Evolutionary conservation across 164 flowering plant genomes (phyloP).

Genomic region (Umbilicus rupestris): DNA sequence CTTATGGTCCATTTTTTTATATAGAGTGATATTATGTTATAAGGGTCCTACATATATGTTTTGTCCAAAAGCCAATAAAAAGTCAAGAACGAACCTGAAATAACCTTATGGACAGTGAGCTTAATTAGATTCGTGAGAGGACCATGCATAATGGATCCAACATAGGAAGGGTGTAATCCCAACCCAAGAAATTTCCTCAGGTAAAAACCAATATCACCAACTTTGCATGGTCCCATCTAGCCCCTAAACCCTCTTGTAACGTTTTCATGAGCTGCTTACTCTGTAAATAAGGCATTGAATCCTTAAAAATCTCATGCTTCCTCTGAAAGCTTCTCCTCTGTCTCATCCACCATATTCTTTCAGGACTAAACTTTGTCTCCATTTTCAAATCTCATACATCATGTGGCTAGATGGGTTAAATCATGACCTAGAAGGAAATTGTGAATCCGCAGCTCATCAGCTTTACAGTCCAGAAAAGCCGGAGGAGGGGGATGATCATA

Average conservation of each 20-base stretch:
- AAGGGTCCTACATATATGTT: no score
- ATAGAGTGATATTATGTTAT: no score
- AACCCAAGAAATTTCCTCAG: background rate
- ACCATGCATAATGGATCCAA: background rate
- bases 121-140: no score
- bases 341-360: no score
- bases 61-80: no score
- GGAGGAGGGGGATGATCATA: background rate
- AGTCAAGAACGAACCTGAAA: no score
- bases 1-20: no score
- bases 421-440: background rate
- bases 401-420: background rate
- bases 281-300: conserved; percentile 1
- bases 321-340: background rate
- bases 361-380: background rate
- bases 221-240: background rate
- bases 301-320: background rate
- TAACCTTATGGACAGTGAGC: no score
- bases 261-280: background rate
- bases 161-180: background rate
- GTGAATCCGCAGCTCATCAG: background rate
- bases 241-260: no score
- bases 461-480: background rate
- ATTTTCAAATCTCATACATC: background rate
- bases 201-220: background rate